phyloP scores from a whole-genome alignment of 2,329 filamentous ascomycete species.

The Trichophyton equinum region DNA sequence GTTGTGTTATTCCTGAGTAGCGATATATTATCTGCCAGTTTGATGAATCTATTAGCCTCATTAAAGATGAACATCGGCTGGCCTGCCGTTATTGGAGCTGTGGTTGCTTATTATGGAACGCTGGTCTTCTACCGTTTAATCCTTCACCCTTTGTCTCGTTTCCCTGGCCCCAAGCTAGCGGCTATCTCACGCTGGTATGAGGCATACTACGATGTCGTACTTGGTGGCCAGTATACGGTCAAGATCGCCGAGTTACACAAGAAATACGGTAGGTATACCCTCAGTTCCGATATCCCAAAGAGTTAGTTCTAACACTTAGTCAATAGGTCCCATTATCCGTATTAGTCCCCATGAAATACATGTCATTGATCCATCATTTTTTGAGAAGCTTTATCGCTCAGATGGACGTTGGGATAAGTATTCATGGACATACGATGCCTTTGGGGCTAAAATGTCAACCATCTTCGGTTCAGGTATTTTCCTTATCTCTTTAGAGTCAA shows the following conservation, averaged over 20 bases:
- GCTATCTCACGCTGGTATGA: constrained; percentile 20
- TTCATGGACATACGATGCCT: neutral
- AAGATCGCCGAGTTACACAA: constrained; percentile 19
- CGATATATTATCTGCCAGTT: no score
- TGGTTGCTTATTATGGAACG: neutral
- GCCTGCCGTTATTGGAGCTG: neutral
- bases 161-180: constrained; percentile 16
- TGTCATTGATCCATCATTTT: constrained; percentile 13
- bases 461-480: constrained; percentile 3
- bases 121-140: neutral
- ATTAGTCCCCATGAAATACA: constrained; percentile 17
- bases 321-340: constrained; percentile 15
- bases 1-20: no score
- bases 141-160: constrained; percentile 14
- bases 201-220: constrained; percentile 19
- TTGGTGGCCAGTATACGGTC: constrained; percentile 16
- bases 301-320: neutral
- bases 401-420: neutral
- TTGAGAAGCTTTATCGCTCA: neutral
- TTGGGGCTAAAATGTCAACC: constrained; percentile 4
- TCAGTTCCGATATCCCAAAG: no score
- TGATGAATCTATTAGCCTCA: neutral
- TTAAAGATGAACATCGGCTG: neutral
- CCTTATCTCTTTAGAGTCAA: neutral
- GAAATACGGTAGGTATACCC: constrained; percentile 16